These are phyloP conservation scores for Clavaria fumosa DNA, from an alignment of 768 basidiomycete genomes.

Conservation along the genomic window DNA sequence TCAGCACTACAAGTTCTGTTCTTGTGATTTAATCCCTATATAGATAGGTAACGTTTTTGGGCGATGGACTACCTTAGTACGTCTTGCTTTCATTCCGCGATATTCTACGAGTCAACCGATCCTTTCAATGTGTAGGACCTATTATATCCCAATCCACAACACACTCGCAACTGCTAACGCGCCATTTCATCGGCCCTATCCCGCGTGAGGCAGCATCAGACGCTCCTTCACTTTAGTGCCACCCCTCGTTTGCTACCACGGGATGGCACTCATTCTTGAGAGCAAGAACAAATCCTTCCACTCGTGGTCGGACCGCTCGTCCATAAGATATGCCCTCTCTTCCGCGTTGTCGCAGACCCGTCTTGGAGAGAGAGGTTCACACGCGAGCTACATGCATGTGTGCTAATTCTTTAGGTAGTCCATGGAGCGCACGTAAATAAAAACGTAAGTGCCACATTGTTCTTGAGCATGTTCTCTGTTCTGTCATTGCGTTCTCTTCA, in stretches of 20 bases:
- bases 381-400: constrained; percentile 28
- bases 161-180: constrained; percentile 2
- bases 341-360: not conserved
- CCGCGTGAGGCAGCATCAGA: not conserved
- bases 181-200: constrained; percentile 3
- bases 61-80: not conserved
- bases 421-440: not conserved
- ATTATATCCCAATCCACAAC: not conserved
- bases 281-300: constrained; percentile 39
- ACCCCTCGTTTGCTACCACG: constrained; percentile 40
- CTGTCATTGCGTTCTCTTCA: not conserved
- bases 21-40: constrained; percentile 9
- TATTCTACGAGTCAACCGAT: constrained; percentile 1
- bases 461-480: not conserved
- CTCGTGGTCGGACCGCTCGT: constrained; percentile 10
- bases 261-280: constrained; percentile 72
- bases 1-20: constrained; percentile 11
- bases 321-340: constrained; percentile 15
- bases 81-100: not conserved
- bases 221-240: constrained; percentile 84
- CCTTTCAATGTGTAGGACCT: not conserved
- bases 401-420: not conserved
- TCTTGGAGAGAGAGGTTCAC: constrained; percentile 27
- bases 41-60: not conserved
- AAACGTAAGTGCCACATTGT: not conserved